Conservation (phyloP, 164 flowering plant genomes). For the Aristolochia contorta region DNA sequence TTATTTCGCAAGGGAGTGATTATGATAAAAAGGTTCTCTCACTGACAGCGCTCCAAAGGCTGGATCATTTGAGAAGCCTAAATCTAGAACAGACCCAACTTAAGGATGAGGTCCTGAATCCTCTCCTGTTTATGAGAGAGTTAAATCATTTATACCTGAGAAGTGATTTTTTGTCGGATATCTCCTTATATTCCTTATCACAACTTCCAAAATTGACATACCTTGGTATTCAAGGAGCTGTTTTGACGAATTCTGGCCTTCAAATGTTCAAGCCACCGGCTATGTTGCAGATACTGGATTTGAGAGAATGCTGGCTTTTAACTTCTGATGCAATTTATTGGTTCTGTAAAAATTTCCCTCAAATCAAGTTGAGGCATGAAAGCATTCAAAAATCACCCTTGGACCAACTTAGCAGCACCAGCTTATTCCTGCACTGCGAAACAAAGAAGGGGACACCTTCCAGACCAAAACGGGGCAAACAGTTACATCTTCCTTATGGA, state of each 20-base stretch:
- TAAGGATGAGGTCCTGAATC: conserved; percentile 39
- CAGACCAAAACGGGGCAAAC: conserved; percentile 20
- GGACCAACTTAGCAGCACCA: conserved; percentile 7
- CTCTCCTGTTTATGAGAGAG: conserved; percentile 30
- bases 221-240: conserved; percentile 54
- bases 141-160: conserved; percentile 45
- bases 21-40: conserved; percentile 30
- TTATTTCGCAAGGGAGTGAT: conserved; percentile 14
- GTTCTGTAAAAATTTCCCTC: conserved; percentile 46
- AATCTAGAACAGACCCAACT: conserved; percentile 54
- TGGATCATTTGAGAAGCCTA: conserved; percentile 40
- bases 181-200: conserved; percentile 36
- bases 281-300: conserved; percentile 41
- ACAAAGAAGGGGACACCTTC: conserved; percentile 10
- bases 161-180: conserved; percentile 51
- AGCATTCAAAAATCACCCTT: conserved; percentile 12
- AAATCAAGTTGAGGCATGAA: conserved; percentile 63
- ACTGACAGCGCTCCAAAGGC: conserved; percentile 38
- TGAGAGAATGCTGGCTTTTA: conserved; percentile 86
- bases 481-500: conserved; percentile 10
- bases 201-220: conserved; percentile 33
- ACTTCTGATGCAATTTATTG: conserved; percentile 35
- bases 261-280: conserved; percentile 46
- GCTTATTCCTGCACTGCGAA: conserved; percentile 20
- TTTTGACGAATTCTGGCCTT: conserved; percentile 57